Evolutionary conservation across 1,139 yeast species (phyloP), one percentile per base, ranked within the genome.

Genomic region (Sugiyamaella neomexicana): DNA sequence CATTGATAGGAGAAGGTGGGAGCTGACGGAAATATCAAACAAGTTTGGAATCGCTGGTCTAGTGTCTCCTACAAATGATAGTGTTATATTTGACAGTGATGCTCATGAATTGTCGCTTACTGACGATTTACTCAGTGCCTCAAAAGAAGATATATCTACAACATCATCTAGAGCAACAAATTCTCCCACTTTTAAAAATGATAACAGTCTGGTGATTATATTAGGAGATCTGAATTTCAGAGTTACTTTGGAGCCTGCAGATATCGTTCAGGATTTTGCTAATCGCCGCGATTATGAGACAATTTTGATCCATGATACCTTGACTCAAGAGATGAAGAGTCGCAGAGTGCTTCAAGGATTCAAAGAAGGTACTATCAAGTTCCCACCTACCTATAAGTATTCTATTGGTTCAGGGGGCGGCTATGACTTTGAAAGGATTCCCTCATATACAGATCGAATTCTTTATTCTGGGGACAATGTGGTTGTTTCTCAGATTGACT

Each of bases 391-490:
- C 1, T 89, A 85, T 70, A 88, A 86, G 66, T 80, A 72, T 62
- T 76, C 73, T 53, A 62, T 65, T 13, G 67, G 68, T 12, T 55
- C 65, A 1, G 50, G 74, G 40, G 77, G 78, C 2, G 75, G 77
- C 27, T 76, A 74, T 47, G 74, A 76, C 7, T 80, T 81, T 56
- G 89, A 83, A 60, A 72, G 96, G 58, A 73, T 80, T 2, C 96
- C 96, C 0, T 86, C 93, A 1, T 89, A 89, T 78, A 87, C 95
- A 0, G 96, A 89, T 65, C 73, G 95, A 49, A 78, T 86, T 20
- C 69, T 86, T 17, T 75, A 68, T 61, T n/a, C 67, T 62, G 57
- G 56, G 13, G 60, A 58, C 15, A 44, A 41, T 46, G 55, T 46
- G 48, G 57, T 41, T 16, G 39, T 55, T 43, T 46, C 58, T 2